A percentile compares a stretch with the other conserved stretches of the same genome.
Conservation (phyloP, 805 yeast species). For the Candida taoyuanica region DNA sequence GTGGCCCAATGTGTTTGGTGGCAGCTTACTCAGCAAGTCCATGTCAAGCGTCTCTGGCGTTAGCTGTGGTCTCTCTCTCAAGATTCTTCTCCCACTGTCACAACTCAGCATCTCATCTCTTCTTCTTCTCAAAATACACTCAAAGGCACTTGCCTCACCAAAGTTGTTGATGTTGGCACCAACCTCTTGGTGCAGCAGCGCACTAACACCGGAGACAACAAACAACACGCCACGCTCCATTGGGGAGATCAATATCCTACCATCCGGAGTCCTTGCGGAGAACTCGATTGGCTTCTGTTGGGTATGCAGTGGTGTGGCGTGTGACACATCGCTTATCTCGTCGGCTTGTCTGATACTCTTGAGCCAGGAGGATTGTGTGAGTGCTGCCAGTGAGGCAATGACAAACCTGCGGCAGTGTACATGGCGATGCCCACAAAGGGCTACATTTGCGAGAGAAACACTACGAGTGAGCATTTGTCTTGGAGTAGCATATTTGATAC, state of each 20-base stretch:
- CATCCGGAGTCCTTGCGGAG: slow-evolving; percentile 48
- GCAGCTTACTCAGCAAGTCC: slow-evolving; percentile 52
- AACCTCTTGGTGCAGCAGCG: slow-evolving; percentile 70
- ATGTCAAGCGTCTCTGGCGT: slow-evolving; percentile 67
- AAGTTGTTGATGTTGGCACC: slow-evolving; percentile 73
- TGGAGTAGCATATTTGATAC: too few species aligned
- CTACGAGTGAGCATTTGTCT: too few species aligned
- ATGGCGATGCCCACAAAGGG: too few species aligned
- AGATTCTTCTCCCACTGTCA: slow-evolving; percentile 68
- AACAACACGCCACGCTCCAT: slow-evolving; percentile 64
- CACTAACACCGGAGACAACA: slow-evolving; percentile 70
- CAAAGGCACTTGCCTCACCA: slow-evolving; percentile 88
- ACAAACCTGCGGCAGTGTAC: too few species aligned
- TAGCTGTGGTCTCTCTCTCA: slow-evolving; percentile 78
- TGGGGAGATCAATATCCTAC: slow-evolving; percentile 69
- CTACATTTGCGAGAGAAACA: too few species aligned
- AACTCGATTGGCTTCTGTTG: slow-evolving; percentile 2
- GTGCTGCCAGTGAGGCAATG: slow-evolving; percentile 18
- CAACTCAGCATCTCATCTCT: slow-evolving; percentile 73
- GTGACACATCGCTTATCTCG: slow-evolving; percentile 44
- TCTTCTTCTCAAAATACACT: slow-evolving; percentile 55
- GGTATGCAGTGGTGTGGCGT: slow-evolving; percentile 2
- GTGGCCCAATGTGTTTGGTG: slow-evolving; percentile 69
- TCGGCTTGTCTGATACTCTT: slow-evolving; percentile 53
- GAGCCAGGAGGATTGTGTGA: slow-evolving; percentile 26